Percentiles rank a stretch among this genome's conserved stretches.
Evolutionary conservation across 306 rosid species (phyloP).

Genomic region (Pueraria montana): DNA sequence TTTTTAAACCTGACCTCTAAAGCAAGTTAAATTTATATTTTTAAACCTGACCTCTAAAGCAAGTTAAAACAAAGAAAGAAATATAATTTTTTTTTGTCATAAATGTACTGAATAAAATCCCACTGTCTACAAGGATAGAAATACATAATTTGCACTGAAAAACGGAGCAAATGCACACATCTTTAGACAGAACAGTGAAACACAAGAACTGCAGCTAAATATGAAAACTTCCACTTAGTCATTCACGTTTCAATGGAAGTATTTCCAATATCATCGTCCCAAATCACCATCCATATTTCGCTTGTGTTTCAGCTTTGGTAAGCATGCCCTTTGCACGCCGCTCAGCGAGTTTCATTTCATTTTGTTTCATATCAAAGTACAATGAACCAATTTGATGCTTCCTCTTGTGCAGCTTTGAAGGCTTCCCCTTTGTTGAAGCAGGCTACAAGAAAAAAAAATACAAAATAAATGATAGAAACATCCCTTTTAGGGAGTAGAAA

Average conservation of each 20-base stretch:
- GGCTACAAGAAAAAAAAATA: slow-evolving; percentile 63
- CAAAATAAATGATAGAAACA: neutral
- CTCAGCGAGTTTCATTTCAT: slow-evolving; percentile 84
- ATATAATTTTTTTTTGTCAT: neutral
- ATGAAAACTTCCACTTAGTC: neutral
- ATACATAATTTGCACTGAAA: slow-evolving; percentile 26
- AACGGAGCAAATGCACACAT: slow-evolving; percentile 15
- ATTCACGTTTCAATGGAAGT: slow-evolving; percentile 30
- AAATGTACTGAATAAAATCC: neutral
- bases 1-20: neutral
- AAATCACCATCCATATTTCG: slow-evolving; percentile 96
- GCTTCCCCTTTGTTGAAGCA: slow-evolving; percentile 82
- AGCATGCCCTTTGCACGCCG: slow-evolving; percentile 89
- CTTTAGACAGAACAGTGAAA: slow-evolving; percentile 28
- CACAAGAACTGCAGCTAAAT: slow-evolving; percentile 25
- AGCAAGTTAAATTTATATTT: slow-evolving; percentile 7
- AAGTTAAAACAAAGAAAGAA: neutral
- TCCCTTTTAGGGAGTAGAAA: neutral
- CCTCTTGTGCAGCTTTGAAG: slow-evolving; percentile 90
- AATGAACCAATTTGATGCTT: slow-evolving; percentile 95
- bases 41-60: neutral
- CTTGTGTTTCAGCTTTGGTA: slow-evolving; percentile 96
- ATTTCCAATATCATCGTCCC: slow-evolving; percentile 21
- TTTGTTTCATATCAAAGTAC: slow-evolving; percentile 88
- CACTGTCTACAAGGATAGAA: neutral